These are phyloP conservation scores for Peltaster fructicola DNA, from an alignment of 2,329 filamentous ascomycete species.

Conservation along the genomic window DNA sequence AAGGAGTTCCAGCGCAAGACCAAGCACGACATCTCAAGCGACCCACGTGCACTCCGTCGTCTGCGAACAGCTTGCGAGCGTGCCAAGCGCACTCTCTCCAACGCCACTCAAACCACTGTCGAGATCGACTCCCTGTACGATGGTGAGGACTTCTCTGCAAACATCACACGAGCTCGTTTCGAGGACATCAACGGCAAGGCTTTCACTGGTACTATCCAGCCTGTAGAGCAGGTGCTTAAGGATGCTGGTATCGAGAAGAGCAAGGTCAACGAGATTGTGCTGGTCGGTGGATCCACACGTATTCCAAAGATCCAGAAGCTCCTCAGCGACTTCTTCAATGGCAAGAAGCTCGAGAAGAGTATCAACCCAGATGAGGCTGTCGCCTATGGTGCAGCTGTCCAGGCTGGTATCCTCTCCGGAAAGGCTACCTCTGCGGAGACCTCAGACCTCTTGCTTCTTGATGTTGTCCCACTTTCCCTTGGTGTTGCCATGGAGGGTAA, in stretches of 20 bases:
- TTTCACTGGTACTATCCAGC: conserved; percentile 84
- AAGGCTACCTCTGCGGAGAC: conserved; percentile 95
- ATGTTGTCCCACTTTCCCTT: conserved; percentile 89
- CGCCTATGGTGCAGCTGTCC: conserved; percentile 94
- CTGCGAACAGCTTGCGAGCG: conserved; percentile 96
- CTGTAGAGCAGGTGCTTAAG: conserved; percentile 92
- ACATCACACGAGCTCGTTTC: conserved; percentile 96
- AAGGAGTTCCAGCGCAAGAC: conserved; percentile 78
- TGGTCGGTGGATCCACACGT: conserved; percentile 97
- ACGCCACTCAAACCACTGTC: conserved; percentile 90
- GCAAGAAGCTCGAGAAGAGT: conserved; percentile 99
- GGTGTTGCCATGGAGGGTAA: conserved; percentile 99
- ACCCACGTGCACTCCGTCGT: conserved; percentile 84
- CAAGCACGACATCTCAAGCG: conserved; percentile 52
- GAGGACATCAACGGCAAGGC: conserved; percentile 95
- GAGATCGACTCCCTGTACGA: conserved; percentile 99
- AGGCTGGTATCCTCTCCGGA: conserved; percentile 95
- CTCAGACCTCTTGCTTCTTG: conserved; percentile 81
- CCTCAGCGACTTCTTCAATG: conserved; percentile 95
- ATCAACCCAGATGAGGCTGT: conserved; percentile 99
- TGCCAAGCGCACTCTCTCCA: conserved; percentile 97
- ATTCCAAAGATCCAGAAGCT: conserved; percentile 99
- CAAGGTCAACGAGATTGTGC: conserved; percentile 93
- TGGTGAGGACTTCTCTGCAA: conserved; percentile 91
- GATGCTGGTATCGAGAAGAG: conserved; percentile 76